A percentile compares a stretch with the other conserved stretches of the same genome.
Conservation (phyloP, 805 yeast genomes). For the Kuraishia borneana region DNA sequence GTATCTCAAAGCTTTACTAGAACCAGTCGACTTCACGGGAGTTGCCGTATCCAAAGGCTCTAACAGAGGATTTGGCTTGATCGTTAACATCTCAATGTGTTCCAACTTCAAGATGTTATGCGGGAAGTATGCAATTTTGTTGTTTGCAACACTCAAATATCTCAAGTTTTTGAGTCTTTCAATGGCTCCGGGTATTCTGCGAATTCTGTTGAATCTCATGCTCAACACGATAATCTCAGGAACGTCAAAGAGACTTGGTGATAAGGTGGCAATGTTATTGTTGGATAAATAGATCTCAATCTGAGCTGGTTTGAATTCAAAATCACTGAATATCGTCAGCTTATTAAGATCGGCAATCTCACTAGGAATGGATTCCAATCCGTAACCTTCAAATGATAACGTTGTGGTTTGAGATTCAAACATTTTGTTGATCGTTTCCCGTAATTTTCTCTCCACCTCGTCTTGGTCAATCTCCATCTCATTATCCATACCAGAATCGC, state of each 20-base stretch:
- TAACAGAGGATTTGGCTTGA: constrained; percentile 43
- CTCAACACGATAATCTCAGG: constrained; percentile 38
- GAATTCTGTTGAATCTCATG: constrained; percentile 37
- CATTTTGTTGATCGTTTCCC: constrained; percentile 27
- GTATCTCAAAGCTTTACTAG: constrained; percentile 8
- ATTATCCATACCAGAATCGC: constrained; percentile 18
- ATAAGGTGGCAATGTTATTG: constrained; percentile 34
- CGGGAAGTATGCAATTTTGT: constrained; percentile 40
- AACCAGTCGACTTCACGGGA: neutral
- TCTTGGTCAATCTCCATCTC: constrained; percentile 13
- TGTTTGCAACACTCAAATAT: constrained; percentile 41
- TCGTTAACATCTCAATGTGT: constrained; percentile 29
- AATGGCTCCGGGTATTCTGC: constrained; percentile 35
- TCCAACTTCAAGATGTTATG: constrained; percentile 37
- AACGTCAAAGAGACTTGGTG: constrained; percentile 39
- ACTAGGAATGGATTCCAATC: constrained; percentile 38
- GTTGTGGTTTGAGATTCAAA: constrained; percentile 35
- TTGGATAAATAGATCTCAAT: constrained; percentile 39
- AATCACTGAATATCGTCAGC: constrained; percentile 32
- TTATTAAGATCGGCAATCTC: constrained; percentile 47
- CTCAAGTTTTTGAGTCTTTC: constrained; percentile 27
- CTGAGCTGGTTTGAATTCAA: constrained; percentile 19
- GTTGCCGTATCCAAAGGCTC: constrained; percentile 9
- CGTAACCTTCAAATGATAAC: constrained; percentile 36
- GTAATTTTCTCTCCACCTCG: constrained; percentile 19